Base-by-base conservation (phyloP, 139 green algal genomes). In the Spirogloea muscicola region DNA sequence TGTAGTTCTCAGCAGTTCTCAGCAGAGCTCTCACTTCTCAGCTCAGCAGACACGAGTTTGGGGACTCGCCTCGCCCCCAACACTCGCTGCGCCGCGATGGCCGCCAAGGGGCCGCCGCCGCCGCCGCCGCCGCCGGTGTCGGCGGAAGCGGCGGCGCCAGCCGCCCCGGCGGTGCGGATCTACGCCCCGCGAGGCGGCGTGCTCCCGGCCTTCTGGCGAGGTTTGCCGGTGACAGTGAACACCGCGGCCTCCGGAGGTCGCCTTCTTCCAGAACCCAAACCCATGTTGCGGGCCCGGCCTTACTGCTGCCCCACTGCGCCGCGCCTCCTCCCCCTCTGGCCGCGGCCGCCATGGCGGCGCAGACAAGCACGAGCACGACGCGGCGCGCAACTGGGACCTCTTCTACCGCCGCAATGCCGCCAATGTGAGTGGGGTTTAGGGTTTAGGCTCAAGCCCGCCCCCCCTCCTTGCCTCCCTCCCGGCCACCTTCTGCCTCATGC, bases 401-500 rank as follows among this genome's bases (percentile, higher is more conserved):
- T 74, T 74, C 49, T 74, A 74, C 44, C 64, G 65, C n/a, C 65
- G 49, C 65, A 74, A 74, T 33, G 65, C 16, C 4, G 65, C 29
- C 48, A 62, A 31, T 37, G 62, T 71, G n/a, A n/a, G n/a, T n/a
- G n/a, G n/a, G n/a, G n/a, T n/a, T n/a, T n/a, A n/a, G n/a, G n/a
- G n/a, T n/a, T n/a, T n/a, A n/a, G n/a, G n/a, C n/a, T n/a, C n/a
- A n/a, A n/a, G n/a, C n/a, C n/a, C n/a, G n/a, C n/a, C n/a, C n/a
- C n/a, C n/a, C n/a, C n/a, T n/a, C n/a, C 57, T 6, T 34, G 25
- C 9, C 2, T 29, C 5, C 16, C 27, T 29, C 3, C 55, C 0
- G 6, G 18, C 33, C 29, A 18, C 7, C 29, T 34, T 34, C 1
- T 2, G 25, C 10, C 55, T 64, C 18, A 31, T 16, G n/a, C n/a